Base-by-base conservation (phyloP, 2,329 filamentous ascomycete genomes). In the Fusarium lateritium region DNA sequence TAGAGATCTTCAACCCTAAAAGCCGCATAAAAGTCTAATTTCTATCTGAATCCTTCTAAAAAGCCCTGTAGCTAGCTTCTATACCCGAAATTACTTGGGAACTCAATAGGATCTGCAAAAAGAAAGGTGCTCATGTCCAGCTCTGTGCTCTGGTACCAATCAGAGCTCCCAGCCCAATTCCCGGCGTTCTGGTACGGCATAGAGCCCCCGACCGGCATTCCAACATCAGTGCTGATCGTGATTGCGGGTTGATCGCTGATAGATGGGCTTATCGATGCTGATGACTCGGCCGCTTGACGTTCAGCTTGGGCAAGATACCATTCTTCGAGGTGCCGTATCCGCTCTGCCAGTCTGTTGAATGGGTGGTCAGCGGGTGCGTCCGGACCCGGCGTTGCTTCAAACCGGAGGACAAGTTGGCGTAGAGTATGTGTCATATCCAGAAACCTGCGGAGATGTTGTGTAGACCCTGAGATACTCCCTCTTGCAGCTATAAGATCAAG, bases 401-500 rank as follows among this genome's bases (percentile, higher is more conserved):
- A 57, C 0, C 76, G 65, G 4, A 78, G 56, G 0, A 75, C 62
- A 3, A 76, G 57, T 40, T 79, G 77, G 2, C 74, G 67, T 14
- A 78, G 68, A 0, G 70, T 71, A 51, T 77, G 72, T 1, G 60
- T 53, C 39, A 78, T 70, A 31, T 78, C 77, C 2, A 75, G 33
- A 11, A 77, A 70, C 1, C 69, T 62, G 1, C 75, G 71, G 0
- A 78, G 65, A 5, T 76, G 66, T 5, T 71, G 64, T 0, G 71
- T 75, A 5, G 69, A 66, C 0, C 62, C 56, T 2, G 67, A 65
- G 4, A 76, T 60, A 7, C 42, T 56, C 0, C 67, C 62, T 3
- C 61, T 59, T 1, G 69, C 62, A 11, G 73, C 73, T 1, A 77
- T 56, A 4, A 78, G 70, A 36, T 78, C 77, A 3, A 78, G 67